Evolutionary conservation across 495 filamentous ascomycete genomes (phyloP).

Genomic region (Daldinia childiae): DNA sequence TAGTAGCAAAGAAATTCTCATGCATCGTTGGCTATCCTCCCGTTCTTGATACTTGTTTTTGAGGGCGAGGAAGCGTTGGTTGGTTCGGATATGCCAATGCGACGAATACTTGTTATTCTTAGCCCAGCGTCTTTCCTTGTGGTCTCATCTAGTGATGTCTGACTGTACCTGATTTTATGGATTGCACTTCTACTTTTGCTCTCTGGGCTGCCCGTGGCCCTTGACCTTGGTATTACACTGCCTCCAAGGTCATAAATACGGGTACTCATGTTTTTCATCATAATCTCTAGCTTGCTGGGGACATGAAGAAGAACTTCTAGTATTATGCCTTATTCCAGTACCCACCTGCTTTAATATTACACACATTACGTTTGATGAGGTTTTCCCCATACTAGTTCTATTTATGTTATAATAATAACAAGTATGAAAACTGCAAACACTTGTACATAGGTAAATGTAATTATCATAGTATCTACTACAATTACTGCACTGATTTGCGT

Average conservation of each 20-base stretch:
- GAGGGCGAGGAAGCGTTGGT: conserved; percentile 1
- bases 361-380: too few species aligned
- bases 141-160: not conserved
- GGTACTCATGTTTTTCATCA: conserved; percentile 35
- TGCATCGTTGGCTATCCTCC: conserved; percentile 31
- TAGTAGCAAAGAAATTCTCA: conserved; percentile 19
- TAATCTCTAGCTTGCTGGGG: conserved; percentile 17
- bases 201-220: conserved; percentile 7
- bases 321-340: not conserved
- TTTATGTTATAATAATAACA: not conserved
- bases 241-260: conserved; percentile 20
- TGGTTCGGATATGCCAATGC: conserved; percentile 17
- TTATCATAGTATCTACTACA: not conserved
- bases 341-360: not conserved
- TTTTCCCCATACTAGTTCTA: too few species aligned
- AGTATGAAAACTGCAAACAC: not conserved
- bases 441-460: not conserved
- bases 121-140: conserved; percentile 10
- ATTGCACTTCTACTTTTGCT: conserved; percentile 6
- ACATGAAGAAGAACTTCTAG: conserved; percentile 22
- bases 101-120: not conserved
- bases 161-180: conserved; percentile 2
- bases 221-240: conserved; percentile 33
- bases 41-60: not conserved
- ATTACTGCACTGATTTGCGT: not conserved